Evolutionary conservation across 371 early-diverging fungal genomes (phyloP).

Genomic region (Dentiscutata heterogama): DNA sequence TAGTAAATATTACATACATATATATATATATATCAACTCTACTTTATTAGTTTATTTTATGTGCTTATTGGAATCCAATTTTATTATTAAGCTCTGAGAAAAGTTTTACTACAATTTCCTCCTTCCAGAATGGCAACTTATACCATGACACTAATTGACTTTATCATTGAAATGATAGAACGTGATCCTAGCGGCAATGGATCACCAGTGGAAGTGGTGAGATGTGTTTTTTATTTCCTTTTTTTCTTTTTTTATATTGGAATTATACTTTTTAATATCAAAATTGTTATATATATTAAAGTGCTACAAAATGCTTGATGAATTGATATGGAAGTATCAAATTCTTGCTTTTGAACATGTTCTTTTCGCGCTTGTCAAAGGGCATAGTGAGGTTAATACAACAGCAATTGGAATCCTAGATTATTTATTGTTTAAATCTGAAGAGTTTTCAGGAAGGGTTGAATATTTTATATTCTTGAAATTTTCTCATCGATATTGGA

Average conservation of each 20-base stretch:
- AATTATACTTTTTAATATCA: background rate
- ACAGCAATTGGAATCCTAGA: slow-evolving; percentile 63
- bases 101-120: slow-evolving; percentile 72
- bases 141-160: slow-evolving; percentile 53
- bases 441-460: slow-evolving; percentile 67
- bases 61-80: slow-evolving; percentile 8
- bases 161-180: slow-evolving; percentile 44
- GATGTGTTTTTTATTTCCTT: background rate
- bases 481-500: slow-evolving; percentile 78
- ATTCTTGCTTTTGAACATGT: slow-evolving; percentile 79
- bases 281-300: slow-evolving; percentile 1
- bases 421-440: slow-evolving; percentile 71
- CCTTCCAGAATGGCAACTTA: slow-evolving; percentile 76
- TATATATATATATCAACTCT: background rate
- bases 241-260: background rate
- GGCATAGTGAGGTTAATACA: slow-evolving; percentile 64
- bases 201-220: slow-evolving; percentile 51
- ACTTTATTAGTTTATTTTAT: background rate
- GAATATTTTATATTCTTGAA: slow-evolving; percentile 73
- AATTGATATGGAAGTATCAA: slow-evolving; percentile 78
- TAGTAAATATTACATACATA: slow-evolving; percentile 3
- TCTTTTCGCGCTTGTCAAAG: slow-evolving; percentile 74
- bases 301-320: slow-evolving; percentile 65
- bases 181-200: slow-evolving; percentile 1
- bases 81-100: slow-evolving; percentile 63